phyloP scores from a whole-genome alignment of 352 stramenopile species.

The Thalassiosira delicatula region DNA sequence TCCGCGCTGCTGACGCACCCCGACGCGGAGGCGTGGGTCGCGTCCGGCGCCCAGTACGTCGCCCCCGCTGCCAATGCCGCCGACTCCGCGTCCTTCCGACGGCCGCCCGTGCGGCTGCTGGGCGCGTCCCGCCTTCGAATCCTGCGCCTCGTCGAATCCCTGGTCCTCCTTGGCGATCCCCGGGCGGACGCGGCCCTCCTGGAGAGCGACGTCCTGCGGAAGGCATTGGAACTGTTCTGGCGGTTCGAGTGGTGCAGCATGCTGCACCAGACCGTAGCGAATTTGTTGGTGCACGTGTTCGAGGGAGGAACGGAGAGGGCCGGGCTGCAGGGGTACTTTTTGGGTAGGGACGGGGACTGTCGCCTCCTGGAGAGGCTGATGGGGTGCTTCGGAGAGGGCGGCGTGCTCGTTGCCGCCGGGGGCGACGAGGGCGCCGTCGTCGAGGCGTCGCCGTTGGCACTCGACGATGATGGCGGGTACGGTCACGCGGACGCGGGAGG shows the following conservation, averaged over 20 bases:
- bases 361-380: slow-evolving; percentile 78
- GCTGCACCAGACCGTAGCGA: slow-evolving; percentile 84
- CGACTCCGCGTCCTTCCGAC: too few species aligned
- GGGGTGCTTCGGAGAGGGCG: slow-evolving; percentile 1
- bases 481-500: too few species aligned
- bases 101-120: slow-evolving; percentile 69
- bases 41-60: slow-evolving; percentile 72
- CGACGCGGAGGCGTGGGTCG: slow-evolving; percentile 63
- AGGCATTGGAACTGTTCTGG: slow-evolving; percentile 84
- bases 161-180: slow-evolving; percentile 78
- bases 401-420: background rate
- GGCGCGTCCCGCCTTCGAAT: slow-evolving; percentile 80
- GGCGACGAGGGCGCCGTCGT: background rate
- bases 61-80: slow-evolving; percentile 44
- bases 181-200: slow-evolving; percentile 71
- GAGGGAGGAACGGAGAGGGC: slow-evolving; percentile 71
- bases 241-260: slow-evolving; percentile 84
- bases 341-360: slow-evolving; percentile 71
- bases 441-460: too few species aligned
- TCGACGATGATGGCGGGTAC: too few species aligned
- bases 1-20: slow-evolving; percentile 65
- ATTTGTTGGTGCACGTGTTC: slow-evolving; percentile 85
- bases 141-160: slow-evolving; percentile 78
- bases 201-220: slow-evolving; percentile 71
- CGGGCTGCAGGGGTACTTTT: slow-evolving; percentile 81